These are phyloP conservation scores for Mortierella sp. DNA, from an alignment of 371 early-diverging fungal species.

Conservation along the genomic window DNA sequence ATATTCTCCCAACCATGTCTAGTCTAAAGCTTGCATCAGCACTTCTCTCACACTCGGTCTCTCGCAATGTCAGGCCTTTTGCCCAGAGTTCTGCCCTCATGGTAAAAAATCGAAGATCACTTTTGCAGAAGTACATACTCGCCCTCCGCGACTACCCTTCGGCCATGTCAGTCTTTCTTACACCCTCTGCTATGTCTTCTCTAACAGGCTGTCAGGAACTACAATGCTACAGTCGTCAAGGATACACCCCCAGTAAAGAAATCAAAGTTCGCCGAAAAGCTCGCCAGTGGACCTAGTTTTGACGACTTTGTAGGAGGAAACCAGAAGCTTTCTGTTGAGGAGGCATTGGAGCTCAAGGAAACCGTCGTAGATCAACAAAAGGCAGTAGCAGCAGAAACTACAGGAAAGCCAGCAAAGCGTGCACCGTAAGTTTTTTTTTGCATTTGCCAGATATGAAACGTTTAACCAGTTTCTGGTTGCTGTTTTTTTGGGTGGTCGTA, in stretches of 20 bases:
- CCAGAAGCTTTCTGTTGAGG: conserved; percentile 70
- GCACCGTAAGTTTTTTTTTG: conserved; percentile 36
- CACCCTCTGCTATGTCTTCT: background rate
- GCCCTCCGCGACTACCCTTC: too few species aligned
- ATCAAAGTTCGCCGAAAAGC: conserved; percentile 65
- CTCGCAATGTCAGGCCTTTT: conserved; percentile 22
- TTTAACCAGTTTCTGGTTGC: too few species aligned
- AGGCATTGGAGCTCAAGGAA: conserved; percentile 75
- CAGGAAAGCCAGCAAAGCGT: conserved; percentile 39
- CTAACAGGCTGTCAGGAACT: conserved; percentile 27
- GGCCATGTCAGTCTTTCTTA: too few species aligned
- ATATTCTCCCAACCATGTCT: conserved; percentile 26
- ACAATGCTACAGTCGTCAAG: conserved; percentile 51
- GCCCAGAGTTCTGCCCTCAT: conserved; percentile 30
- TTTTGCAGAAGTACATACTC: background rate
- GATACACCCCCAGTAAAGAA: conserved; percentile 43
- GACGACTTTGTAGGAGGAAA: conserved; percentile 78
- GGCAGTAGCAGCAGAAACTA: conserved; percentile 32
- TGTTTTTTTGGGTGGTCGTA: background rate
- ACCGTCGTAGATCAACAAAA: conserved; percentile 64
- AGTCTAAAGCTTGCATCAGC: conserved; percentile 37
- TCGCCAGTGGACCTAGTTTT: conserved; percentile 72
- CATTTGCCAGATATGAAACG: background rate
- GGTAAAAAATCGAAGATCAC: conserved; percentile 13
- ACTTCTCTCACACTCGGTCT: conserved; percentile 20